phyloP scores from a whole-genome alignment of 768 basidiomycete genomes.

The Kwoniella europaea region DNA sequence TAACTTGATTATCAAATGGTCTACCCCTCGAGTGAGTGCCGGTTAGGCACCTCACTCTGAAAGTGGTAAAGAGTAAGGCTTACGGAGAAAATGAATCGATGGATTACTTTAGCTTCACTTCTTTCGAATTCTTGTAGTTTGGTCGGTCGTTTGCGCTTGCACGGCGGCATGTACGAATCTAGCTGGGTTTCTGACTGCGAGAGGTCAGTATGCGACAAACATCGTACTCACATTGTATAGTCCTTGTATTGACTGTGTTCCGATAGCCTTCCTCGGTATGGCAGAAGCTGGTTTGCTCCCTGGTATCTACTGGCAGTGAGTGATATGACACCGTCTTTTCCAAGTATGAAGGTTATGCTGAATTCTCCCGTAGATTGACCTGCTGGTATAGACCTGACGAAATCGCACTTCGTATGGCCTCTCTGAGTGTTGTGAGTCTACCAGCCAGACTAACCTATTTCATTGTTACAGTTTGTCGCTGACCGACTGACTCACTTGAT shows the following conservation, averaged over 20 bases:
- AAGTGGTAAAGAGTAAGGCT: too few species aligned
- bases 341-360: neutral
- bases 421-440: slow-evolving; percentile 16
- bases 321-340: too few species aligned
- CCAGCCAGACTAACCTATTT: too few species aligned
- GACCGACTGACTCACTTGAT: neutral
- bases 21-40: slow-evolving; percentile 32
- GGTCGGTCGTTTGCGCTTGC: slow-evolving; percentile 9
- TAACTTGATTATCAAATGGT: slow-evolving; percentile 40
- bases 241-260: too few species aligned
- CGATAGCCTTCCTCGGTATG: slow-evolving; percentile 28
- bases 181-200: slow-evolving; percentile 1
- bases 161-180: neutral
- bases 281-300: slow-evolving; percentile 36
- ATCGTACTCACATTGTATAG: too few species aligned
- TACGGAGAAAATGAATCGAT: too few species aligned
- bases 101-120: slow-evolving; percentile 8
- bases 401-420: slow-evolving; percentile 26
- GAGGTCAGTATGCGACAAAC: neutral
- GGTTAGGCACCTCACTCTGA: neutral
- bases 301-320: slow-evolving; percentile 36
- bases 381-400: slow-evolving; percentile 45
- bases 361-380: slow-evolving; percentile 21
- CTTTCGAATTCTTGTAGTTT: slow-evolving; percentile 5
- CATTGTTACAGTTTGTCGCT: neutral